Percentiles rank a stretch among this genome's conserved stretches.
Conservation (phyloP, 805 yeast species). For the Pichia gijzeniarum region DNA sequence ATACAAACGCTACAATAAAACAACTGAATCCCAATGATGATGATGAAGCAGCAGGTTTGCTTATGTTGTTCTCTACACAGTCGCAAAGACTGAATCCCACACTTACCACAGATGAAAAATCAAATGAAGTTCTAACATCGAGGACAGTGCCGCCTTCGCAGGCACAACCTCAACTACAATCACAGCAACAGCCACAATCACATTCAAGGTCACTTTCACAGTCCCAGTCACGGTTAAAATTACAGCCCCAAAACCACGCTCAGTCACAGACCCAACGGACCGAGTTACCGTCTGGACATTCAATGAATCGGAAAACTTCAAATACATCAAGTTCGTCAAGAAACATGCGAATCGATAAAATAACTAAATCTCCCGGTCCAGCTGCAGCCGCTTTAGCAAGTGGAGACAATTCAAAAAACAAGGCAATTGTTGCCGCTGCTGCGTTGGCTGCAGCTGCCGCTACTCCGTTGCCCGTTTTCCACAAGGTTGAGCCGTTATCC, state of each 20-base stretch:
- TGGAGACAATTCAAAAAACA: slow-evolving; percentile 36
- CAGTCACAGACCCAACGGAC: no score
- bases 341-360: slow-evolving; percentile 8
- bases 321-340: background rate
- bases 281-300: background rate
- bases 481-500: background rate
- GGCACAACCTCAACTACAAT: background rate
- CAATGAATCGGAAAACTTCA: background rate
- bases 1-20: background rate
- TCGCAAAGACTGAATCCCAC: slow-evolving; percentile 14
- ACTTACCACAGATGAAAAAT: background rate
- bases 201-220: background rate
- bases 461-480: slow-evolving; percentile 52
- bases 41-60: slow-evolving; percentile 34
- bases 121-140: background rate
- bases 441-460: slow-evolving; percentile 80
- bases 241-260: no score
- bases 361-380: slow-evolving; percentile 33
- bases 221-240: background rate
- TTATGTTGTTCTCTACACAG: slow-evolving; percentile 34
- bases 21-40: slow-evolving; percentile 18
- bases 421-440: slow-evolving; percentile 77
- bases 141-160: background rate
- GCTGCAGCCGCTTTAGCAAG: slow-evolving; percentile 33
- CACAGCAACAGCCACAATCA: no score